Base-by-base conservation (phyloP, 208 protist species). In the Phytomonas serpens region DNA sequence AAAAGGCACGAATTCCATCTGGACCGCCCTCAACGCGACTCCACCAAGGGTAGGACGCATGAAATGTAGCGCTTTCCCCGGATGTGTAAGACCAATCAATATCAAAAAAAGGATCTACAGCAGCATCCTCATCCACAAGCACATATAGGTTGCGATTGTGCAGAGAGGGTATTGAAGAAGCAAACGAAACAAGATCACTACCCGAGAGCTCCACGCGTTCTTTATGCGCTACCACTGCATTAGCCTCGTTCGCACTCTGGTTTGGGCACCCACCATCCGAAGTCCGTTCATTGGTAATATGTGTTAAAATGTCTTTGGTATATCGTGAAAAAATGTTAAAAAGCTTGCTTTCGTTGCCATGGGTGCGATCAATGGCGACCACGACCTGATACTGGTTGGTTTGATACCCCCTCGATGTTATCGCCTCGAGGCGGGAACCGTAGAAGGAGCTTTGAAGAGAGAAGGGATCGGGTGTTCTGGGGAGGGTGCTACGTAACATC, bases 41-140 rank as follows among this genome's bases (percentile, higher is more conserved):
- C 40, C 40, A 51, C 40, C 40, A 51, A 23, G 40, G 40, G 40
- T 19, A 23, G 16, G 40, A 51, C 40, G 40, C 40, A 51, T 3
- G 40, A 51, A 51, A 51, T 23, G 9, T 19, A 23, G 40, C 9
- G 11, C 52, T 69, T 11, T 69, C 66, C 10, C 2, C 30, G 29
- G 33, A 32, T 27, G 37, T 40, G 74, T 74, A 84, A 37, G 77
- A 65, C 65, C 81, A 87, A 77, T 96, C 90, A 42, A 96, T 77
- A 69, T 96, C 90, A 69, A 96, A 92, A 71, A 84, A 96, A 2
- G 90, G 90, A 69, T 96, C 90, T 13, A 93, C 77, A 4, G 88
- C 73, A 6, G 81, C 74, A 5, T 74, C 66, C 62, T 93, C 85
- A 57, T 96, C 90, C 0, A 96, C 72, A 10, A 96, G 40, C 4